Percentiles rank a stretch among this genome's conserved stretches.
These are phyloP conservation scores for Poterioochromonas sp. DNA, from an alignment of 352 stramenopile species.

Conservation along the genomic window DNA sequence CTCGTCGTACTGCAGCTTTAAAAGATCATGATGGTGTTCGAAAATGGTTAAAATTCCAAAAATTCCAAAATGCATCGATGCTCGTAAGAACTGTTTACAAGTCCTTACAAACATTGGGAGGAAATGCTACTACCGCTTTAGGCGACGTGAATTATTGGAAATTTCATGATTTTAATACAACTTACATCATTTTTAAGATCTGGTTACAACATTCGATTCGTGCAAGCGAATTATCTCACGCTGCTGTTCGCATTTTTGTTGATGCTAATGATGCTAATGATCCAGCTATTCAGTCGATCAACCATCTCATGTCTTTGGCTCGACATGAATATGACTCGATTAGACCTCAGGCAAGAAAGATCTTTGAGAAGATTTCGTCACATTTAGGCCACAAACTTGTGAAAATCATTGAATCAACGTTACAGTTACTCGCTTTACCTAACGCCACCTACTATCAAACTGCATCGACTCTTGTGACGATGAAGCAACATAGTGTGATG, in stretches of 20 bases:
- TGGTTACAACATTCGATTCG: slow-evolving; percentile 20
- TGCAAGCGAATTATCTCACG: neutral
- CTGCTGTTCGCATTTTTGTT: neutral
- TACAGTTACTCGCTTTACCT: neutral
- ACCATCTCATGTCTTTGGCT: neutral
- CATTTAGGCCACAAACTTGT: neutral
- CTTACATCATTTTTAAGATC: neutral
- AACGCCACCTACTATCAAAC: neutral
- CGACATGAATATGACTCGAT: slow-evolving; percentile 27
- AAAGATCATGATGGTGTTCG: slow-evolving; percentile 5
- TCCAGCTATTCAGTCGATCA: neutral
- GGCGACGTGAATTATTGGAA: slow-evolving; percentile 6
- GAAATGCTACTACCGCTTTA: too few relatives aligned
- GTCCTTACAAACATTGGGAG: neutral
- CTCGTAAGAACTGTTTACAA: neutral
- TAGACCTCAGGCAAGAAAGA: neutral
- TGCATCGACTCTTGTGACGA: neutral
- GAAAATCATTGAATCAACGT: neutral
- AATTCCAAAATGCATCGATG: too few relatives aligned
- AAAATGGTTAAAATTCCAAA: neutral
- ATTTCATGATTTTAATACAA: neutral
- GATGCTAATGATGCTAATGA: neutral
- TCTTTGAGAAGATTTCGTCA: neutral
- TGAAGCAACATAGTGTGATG: neutral
- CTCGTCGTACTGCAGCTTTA: neutral